Evolutionary conservation across 768 basidiomycete genomes (phyloP), one percentile per base, ranked within the genome.

Genomic region (Auriscalpium vulgare): DNA sequence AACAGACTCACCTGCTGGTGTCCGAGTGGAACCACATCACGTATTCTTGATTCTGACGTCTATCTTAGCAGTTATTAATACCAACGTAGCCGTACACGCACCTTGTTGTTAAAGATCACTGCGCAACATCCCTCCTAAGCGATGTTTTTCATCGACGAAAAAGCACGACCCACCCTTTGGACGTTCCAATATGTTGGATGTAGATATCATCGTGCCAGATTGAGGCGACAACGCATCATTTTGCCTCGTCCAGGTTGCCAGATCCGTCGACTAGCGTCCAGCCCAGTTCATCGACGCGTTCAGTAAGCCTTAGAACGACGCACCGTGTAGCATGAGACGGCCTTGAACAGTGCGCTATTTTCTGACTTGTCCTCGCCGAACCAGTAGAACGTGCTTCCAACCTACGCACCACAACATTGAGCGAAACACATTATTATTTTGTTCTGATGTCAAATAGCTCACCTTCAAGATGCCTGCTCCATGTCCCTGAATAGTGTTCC

Each of bases 21-120:
- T 85, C 83, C 9, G 80, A 82, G 66, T 85, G 83, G 71, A 85
- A 85, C 83, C 83, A 85, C 82, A 85, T 82, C 19, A 84, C 83
- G 63, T 83, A 83, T 71, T 83, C 79, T 8, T 71, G 71, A 61
- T 78, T 83, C 81, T 84, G 50, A 36, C 10, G 38, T 19, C 17
- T 8, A 4, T 21, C 46, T 29, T 9, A 37, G 10, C 14, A n/a
- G 19, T 29, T 29, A 4, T 29, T 29, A 21, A 21, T 21, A 29
- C 29, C 29, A 29, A 7, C 29, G 29, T 29, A 29, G 29, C 29
- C 29, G 7, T 29, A 29, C 10, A 56, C 67, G 14, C 43, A 80
- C 81, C 62, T 71, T 73, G 62, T 72, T 68, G 66, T 83, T 82
- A 68, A 75, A 83, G 1, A 82, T 61, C 8, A 83, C 29, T 29